Conservation (phyloP, 148 eudicot genomes). For the Dysphania ambrosioides region DNA sequence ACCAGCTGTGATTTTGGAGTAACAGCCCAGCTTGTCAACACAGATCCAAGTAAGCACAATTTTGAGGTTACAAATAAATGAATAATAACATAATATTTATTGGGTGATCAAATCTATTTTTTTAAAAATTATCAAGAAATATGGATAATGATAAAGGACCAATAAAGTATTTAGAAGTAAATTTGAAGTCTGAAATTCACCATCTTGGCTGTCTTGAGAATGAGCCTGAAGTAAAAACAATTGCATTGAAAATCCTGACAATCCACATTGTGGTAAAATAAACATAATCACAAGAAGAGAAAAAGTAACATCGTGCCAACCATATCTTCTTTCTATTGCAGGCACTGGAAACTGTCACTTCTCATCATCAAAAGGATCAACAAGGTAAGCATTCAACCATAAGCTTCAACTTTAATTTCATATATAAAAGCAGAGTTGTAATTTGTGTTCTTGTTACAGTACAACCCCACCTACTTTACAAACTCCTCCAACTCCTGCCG, state of each 20-base stretch:
- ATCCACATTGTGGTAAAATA: background rate
- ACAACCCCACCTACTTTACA: conserved; percentile 38
- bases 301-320: conserved; percentile 3
- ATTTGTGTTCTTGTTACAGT: conserved; percentile 25
- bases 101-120: too few relatives aligned
- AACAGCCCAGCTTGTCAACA: conserved; percentile 62
- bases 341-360: conserved; percentile 78
- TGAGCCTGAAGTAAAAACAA: background rate
- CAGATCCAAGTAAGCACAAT: conserved; percentile 77
- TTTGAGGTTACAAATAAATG: background rate
- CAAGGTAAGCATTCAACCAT: conserved; percentile 31
- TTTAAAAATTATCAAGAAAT: background rate
- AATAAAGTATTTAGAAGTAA: background rate
- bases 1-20: conserved; percentile 94
- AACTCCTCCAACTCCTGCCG: conserved; percentile 40
- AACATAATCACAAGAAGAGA: background rate
- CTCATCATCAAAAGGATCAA: conserved; percentile 43
- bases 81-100: too few relatives aligned
- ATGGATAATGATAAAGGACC: background rate
- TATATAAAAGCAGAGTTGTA: conserved; percentile 3
- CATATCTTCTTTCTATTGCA: conserved; percentile 30
- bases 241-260: background rate
- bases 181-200: background rate
- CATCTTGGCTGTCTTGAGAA: background rate
- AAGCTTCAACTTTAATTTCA: background rate